A percentile compares a stretch with the other conserved stretches of the same genome.
phyloP scores from a whole-genome alignment of 2,329 filamentous ascomycete species.

The Emergomyces orientalis region DNA sequence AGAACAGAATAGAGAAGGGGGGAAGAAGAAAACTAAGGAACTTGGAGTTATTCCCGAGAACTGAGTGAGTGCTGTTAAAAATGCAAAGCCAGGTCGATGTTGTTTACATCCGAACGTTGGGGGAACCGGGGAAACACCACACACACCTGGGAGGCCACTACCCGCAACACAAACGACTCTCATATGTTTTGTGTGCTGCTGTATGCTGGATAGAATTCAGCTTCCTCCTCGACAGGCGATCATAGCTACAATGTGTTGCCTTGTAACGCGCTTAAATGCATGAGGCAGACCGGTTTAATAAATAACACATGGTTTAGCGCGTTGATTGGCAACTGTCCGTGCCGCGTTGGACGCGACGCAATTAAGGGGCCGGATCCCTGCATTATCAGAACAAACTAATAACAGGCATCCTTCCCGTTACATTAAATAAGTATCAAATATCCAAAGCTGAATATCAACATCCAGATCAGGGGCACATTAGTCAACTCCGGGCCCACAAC shows the following conservation, averaged over 20 bases:
- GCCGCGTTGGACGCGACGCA: too few relatives aligned
- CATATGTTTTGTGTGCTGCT: background rate
- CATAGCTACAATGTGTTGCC: background rate
- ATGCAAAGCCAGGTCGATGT: background rate
- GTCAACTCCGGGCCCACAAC: background rate
- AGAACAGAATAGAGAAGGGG: background rate
- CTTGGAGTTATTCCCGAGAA: background rate
- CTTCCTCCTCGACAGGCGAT: background rate
- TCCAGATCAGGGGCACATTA: background rate
- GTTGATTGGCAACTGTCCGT: background rate
- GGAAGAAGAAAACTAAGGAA: background rate
- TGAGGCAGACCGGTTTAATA: background rate
- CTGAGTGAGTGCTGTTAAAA: background rate
- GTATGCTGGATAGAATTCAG: background rate
- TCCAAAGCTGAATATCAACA: background rate
- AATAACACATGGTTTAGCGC: background rate
- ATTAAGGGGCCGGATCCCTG: background rate
- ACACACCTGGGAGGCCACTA: background rate
- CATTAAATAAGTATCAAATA: background rate
- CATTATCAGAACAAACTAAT: background rate
- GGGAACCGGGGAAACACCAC: background rate
- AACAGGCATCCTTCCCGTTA: constrained; percentile 1
- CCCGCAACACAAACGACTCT: background rate
- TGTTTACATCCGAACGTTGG: background rate
- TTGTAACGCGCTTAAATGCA: background rate